Base-by-base conservation (phyloP, 2,329 filamentous ascomycete genomes). In the Lithohypha guttulata region DNA sequence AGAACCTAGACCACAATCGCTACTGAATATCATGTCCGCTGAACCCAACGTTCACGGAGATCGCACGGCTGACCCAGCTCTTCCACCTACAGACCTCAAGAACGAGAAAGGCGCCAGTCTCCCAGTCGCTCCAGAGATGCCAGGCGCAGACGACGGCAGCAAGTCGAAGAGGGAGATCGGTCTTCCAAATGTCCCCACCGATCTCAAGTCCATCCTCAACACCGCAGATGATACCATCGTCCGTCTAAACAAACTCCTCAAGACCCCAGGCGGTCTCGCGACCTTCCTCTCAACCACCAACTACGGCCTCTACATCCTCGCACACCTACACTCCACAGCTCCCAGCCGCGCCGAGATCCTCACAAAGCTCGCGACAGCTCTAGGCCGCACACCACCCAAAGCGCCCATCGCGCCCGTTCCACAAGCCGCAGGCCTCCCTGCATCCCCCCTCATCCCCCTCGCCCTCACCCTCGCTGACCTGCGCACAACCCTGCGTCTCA, bases 161-260 rank as follows among this genome's bases (percentile, higher is more conserved):
- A 93, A 85, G 29, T 93, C 95, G 63, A 91, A 98, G 61, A 83
- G 86, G 53, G 84, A 95, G 66, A 98, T 98, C 63, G 91, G 98
- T 70, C 98, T 98, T 75, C 34, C 34, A 3, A 9, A 3, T 4
- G 11, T 39, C 9, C 26, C 35, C 9, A 30, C 26, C 13, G 35
- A 31, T 19, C 11, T 39, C 26, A 39, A 39, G 11, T 31, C 35
- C 6, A 7, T 31, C 13, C 9, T 39, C 5, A 22, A 7, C 19
- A 31, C 26, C 20, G 25, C 35, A 6, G 35, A 39, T 19, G 13
- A 13, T 3, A 39, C 35, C 35, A 17, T 39, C 15, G n/a, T 13
- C 15, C 35, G 35, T 6, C 26, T 27, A 13, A 13, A 26, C 39
- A 76, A 76, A 48, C 74, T 81, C 55, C 66, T 85, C 51, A 71